Evolutionary conservation across 768 basidiomycete species (phyloP).

Genomic region (Serendipita indica): DNA sequence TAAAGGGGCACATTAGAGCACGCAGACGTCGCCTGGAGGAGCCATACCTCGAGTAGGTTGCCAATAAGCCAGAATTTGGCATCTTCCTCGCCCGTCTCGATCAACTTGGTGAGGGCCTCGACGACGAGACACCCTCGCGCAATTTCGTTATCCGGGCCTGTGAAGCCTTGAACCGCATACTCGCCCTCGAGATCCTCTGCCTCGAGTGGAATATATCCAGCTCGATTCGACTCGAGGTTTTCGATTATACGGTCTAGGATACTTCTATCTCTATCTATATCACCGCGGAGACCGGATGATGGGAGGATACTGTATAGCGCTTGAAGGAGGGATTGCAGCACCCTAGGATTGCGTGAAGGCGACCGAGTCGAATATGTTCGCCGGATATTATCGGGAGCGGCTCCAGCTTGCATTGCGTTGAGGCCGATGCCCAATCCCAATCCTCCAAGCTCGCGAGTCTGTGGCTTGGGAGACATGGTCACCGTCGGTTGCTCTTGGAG

Average conservation of each 20-base stretch:
- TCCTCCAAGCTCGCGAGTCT: constrained; percentile 29
- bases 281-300: neutral
- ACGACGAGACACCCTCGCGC: neutral
- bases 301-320: neutral
- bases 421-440: constrained; percentile 28
- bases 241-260: neutral
- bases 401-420: constrained; percentile 28
- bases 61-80: neutral
- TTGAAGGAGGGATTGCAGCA: constrained; percentile 1
- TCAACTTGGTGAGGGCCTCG: neutral
- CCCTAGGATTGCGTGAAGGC: neutral
- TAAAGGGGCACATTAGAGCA: too few species aligned
- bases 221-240: neutral
- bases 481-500: constrained; percentile 31
- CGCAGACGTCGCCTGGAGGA: too few species aligned
- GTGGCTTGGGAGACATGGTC: too few species aligned
- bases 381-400: neutral
- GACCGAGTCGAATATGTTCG: neutral
- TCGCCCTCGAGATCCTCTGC: neutral
- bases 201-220: neutral
- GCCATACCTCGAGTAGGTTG: neutral
- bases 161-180: too few species aligned
- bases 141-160: too few species aligned
- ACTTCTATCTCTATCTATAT: too few species aligned
- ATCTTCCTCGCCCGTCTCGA: neutral